Evolutionary conservation across 257 asterid species (phyloP).

Genomic region (Nicotiana noctiflora): DNA sequence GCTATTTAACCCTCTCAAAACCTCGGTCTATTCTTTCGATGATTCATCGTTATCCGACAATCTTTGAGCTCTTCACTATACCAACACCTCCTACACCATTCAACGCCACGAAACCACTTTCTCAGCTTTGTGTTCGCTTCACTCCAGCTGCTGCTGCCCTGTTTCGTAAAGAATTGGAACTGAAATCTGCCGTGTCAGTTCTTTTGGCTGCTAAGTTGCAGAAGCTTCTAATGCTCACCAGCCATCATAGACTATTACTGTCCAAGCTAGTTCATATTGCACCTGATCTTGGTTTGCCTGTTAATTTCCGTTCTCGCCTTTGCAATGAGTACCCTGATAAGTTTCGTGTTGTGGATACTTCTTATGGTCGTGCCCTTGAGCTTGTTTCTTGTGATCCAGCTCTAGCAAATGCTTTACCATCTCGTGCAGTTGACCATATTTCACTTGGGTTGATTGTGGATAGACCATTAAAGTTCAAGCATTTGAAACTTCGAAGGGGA

Average conservation of each 20-base stretch:
- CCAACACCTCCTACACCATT: slow-evolving; percentile 58
- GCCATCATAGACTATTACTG: slow-evolving; percentile 61
- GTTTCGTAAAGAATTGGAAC: slow-evolving; percentile 42
- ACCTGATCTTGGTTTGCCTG: slow-evolving; percentile 80
- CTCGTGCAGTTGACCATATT: slow-evolving; percentile 23
- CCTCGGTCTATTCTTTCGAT: slow-evolving; percentile 55
- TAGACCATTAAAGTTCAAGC: slow-evolving; percentile 82
- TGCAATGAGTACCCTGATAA: slow-evolving; percentile 76
- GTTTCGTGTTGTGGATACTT: slow-evolving; percentile 72
- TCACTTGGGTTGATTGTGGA: slow-evolving; percentile 70
- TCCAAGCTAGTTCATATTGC: slow-evolving; percentile 74
- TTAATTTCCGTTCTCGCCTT: slow-evolving; percentile 70
- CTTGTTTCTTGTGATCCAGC: slow-evolving; percentile 63
- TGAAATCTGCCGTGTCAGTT: slow-evolving; percentile 42
- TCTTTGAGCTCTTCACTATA: slow-evolving; percentile 68
- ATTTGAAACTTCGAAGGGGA: slow-evolving; percentile 68
- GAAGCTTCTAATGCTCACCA: slow-evolving; percentile 85
- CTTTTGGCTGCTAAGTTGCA: slow-evolving; percentile 65
- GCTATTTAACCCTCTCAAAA: slow-evolving; percentile 52
- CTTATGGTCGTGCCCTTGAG: slow-evolving; percentile 89
- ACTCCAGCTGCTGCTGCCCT: slow-evolving; percentile 75
- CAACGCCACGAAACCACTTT: slow-evolving; percentile 55
- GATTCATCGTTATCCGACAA: slow-evolving; percentile 82
- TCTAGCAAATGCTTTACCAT: slow-evolving; percentile 46
- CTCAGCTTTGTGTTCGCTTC: slow-evolving; percentile 82